Conservation (phyloP, 176 grass and related monocot species). For the Musa itinerans region DNA sequence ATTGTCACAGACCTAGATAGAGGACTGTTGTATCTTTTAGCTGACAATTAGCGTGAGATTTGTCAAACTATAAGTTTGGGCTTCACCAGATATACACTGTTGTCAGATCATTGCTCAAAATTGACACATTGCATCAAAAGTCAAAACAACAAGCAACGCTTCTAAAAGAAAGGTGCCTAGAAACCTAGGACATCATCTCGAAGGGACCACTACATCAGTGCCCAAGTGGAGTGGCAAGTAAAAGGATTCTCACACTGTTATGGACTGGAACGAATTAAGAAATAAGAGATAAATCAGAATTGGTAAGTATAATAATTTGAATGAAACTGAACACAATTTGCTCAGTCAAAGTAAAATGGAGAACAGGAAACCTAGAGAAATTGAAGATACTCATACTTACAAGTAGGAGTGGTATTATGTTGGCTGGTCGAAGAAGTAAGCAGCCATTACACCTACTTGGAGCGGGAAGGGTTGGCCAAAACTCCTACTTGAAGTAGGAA, state of each 20-base stretch:
- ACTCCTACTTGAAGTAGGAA: not conserved
- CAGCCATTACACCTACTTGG: not conserved
- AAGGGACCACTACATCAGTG: not conserved
- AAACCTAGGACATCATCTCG: not conserved
- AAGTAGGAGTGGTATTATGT: not conserved
- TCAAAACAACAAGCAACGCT: not conserved
- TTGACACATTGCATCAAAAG: no score
- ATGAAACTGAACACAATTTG: not conserved
- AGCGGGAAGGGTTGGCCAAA: not conserved
- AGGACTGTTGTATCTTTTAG: not conserved
- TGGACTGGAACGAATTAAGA: not conserved
- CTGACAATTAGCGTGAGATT: not conserved
- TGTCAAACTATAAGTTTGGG: not conserved
- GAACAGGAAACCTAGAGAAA: not conserved
- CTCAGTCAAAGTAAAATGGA: not conserved
- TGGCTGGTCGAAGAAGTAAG: not conserved
- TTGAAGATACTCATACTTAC: not conserved
- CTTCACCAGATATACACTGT: not conserved
- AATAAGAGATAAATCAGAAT: not conserved
- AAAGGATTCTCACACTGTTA: not conserved
- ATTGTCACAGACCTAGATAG: not conserved
- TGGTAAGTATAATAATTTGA: not conserved
- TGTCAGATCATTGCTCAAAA: not conserved
- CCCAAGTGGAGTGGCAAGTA: not conserved
- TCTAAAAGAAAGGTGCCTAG: not conserved